Base-by-base conservation (phyloP, 768 basidiomycete species). In the Amylocystis lapponica region DNA sequence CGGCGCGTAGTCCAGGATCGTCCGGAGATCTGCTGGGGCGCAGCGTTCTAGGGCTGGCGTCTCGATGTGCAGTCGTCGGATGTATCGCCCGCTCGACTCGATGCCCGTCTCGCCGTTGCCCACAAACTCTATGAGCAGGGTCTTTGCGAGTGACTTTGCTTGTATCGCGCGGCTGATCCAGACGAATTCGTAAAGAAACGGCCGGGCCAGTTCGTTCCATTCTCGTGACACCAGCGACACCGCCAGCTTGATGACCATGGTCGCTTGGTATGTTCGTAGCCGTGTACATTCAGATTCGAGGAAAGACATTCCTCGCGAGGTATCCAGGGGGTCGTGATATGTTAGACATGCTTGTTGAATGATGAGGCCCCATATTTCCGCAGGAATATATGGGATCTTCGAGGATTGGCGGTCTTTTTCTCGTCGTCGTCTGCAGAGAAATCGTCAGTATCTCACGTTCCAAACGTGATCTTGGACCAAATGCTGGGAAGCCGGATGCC, bases 61-160 rank as follows among this genome's bases (percentile, higher is more conserved):
- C 66, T 86, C 82, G 57, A 87, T 78, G 54, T 85, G 83, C 23
- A 87, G 60, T 13, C 79, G 70, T 30, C 74, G 75, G 33, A 87
- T 79, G 62, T 67, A 76, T 51, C 30, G 65, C 60, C 40, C 61
- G 41, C 51, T 55, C 10, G 49, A 47, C 16, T 30, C 20, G 14
- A 46, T 45, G 5, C 43, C 46, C 25, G 46, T 33, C n/a, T n/a
- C n/a, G n/a, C n/a, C n/a, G 17, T 54, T 51, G 30, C 53, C 48
- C 57, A 79, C 54, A 62, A 63, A 63, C 56, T 71, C 64, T 49
- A 65, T 60, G n/a, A 68, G 64, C 7, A 75, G 55, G 5, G 68
- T 69, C 51, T 60, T 62, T 1, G 73, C 74, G 3, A 75, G 61
- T 0, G 64, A 56, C 48, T 73, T 69, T 0, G 79, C 75, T 47